Conservation (phyloP, 495 filamentous ascomycete genomes). For the Hyphodiscus hymeniophilus region DNA sequence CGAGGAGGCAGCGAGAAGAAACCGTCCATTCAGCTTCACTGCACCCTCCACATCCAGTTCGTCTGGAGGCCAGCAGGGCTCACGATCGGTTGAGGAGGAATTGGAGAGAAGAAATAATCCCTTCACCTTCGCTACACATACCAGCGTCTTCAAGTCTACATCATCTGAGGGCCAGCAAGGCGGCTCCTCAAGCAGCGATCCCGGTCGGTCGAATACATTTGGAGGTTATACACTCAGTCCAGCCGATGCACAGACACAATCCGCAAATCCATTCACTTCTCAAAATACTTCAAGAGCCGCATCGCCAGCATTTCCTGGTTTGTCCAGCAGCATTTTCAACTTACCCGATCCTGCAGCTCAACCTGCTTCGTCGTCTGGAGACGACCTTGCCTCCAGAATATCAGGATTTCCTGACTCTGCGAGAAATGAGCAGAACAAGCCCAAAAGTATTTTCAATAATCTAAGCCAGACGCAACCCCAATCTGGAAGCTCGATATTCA, state of each 20-base stretch:
- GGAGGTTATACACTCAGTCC: neutral
- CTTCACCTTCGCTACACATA: too few species aligned
- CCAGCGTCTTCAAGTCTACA: too few species aligned
- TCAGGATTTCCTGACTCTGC: too few species aligned
- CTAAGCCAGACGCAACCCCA: constrained; percentile 3
- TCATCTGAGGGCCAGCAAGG: too few species aligned
- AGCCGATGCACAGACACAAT: neutral
- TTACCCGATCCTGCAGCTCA: neutral
- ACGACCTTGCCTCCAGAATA: neutral
- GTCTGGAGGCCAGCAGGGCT: too few species aligned
- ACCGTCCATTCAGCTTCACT: constrained; percentile 10
- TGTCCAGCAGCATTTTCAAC: neutral
- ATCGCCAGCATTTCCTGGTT: neutral
- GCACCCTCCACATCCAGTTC: too few species aligned
- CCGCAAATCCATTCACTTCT: neutral
- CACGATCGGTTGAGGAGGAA: too few species aligned
- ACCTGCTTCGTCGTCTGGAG: constrained; percentile 2
- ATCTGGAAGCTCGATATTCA: constrained; percentile 7
- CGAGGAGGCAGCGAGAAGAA: constrained; percentile 4
- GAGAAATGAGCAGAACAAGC: neutral
- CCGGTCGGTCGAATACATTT: constrained; percentile 2
- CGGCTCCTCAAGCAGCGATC: constrained; percentile 6
- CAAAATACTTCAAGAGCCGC: neutral
- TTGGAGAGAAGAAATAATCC: too few species aligned
- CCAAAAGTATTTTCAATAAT: neutral